These are phyloP conservation scores for Plectosphaerella cucumerina DNA, from an alignment of 2,329 filamentous ascomycete genomes.

Conservation along the genomic window DNA sequence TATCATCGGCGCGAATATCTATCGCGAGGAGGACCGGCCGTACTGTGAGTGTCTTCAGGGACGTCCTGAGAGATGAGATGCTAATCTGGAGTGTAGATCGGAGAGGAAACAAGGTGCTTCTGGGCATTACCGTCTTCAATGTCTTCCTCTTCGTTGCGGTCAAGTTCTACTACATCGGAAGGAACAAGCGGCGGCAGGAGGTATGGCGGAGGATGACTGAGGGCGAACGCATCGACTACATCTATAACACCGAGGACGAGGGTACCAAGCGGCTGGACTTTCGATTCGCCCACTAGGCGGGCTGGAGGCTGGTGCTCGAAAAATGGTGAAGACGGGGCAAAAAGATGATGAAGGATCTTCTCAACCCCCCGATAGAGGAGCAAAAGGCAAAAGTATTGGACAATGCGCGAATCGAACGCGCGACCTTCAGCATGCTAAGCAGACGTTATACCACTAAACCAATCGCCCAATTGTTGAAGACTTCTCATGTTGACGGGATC, in stretches of 20 bases:
- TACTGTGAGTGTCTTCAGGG: slow-evolving; percentile 35
- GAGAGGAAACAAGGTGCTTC: slow-evolving; percentile 44
- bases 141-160: slow-evolving; percentile 42
- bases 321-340: too few relatives aligned
- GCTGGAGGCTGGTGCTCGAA: too few relatives aligned
- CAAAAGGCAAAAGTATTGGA: too few relatives aligned
- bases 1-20: neutral
- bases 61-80: rapidly evolving
- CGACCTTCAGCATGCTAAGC: too few relatives aligned
- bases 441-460: too few relatives aligned
- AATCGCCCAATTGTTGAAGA: too few relatives aligned
- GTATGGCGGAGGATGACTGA: slow-evolving; percentile 43
- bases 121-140: slow-evolving; percentile 44
- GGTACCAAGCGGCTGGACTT: slow-evolving; percentile 42
- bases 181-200: slow-evolving; percentile 40
- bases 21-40: slow-evolving; percentile 21
- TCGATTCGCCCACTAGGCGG: slow-evolving; percentile 24
- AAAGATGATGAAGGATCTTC: too few relatives aligned
- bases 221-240: slow-evolving; percentile 25
- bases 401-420: too few relatives aligned
- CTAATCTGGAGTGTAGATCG: slow-evolving; percentile 7
- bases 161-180: slow-evolving; percentile 48
- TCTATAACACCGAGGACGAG: slow-evolving; percentile 32
- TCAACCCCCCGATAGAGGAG: too few relatives aligned
- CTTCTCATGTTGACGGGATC: too few relatives aligned